phyloP scores from a whole-genome alignment of 2,329 filamentous ascomycete species.

The Penicillium sp. region DNA sequence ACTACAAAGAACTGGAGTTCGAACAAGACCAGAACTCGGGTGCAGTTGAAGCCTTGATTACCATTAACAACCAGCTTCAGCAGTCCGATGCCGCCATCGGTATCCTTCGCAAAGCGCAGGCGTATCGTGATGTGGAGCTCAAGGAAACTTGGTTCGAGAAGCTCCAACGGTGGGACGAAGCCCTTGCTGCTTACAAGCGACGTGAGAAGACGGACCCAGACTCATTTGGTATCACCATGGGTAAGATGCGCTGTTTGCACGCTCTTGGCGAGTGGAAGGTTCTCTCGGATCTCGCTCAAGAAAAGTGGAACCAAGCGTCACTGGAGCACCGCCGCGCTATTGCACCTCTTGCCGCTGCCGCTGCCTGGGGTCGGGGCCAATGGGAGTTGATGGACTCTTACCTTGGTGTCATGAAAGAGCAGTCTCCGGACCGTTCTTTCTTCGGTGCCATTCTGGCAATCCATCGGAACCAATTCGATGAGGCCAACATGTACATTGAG shows the following conservation, averaged over 20 bases:
- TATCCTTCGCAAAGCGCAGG: conserved; percentile 89
- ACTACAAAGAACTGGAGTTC: conserved; percentile 98
- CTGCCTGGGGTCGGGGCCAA: conserved; percentile 90
- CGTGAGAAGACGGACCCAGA: conserved; percentile 66
- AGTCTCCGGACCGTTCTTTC: conserved; percentile 90
- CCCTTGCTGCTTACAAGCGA: conserved; percentile 80
- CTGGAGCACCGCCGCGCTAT: conserved; percentile 82
- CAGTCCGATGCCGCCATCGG: conserved; percentile 97
- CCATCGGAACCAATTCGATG: conserved; percentile 89
- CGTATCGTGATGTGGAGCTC: conserved; percentile 89
- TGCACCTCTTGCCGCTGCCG: conserved; percentile 84
- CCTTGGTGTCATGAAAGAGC: conserved; percentile 83
- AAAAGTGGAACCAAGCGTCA: conserved; percentile 85
- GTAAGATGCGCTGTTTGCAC: conserved; percentile 97
- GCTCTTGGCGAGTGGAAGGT: conserved; percentile 96
- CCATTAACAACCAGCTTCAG: conserved; percentile 98
- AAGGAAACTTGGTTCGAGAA: conserved; percentile 99
- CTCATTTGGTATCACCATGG: conserved; percentile 94
- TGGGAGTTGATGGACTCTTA: conserved; percentile 99
- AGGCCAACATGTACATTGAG: conserved; percentile 79
- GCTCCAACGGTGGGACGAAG: conserved; percentile 95
- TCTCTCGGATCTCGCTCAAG: conserved; percentile 75
- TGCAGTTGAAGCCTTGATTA: conserved; percentile 92
- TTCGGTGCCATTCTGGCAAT: conserved; percentile 93
- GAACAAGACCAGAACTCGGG: conserved; percentile 92